Conservation (phyloP, 805 yeast species). For the Naumovozyma baii region DNA sequence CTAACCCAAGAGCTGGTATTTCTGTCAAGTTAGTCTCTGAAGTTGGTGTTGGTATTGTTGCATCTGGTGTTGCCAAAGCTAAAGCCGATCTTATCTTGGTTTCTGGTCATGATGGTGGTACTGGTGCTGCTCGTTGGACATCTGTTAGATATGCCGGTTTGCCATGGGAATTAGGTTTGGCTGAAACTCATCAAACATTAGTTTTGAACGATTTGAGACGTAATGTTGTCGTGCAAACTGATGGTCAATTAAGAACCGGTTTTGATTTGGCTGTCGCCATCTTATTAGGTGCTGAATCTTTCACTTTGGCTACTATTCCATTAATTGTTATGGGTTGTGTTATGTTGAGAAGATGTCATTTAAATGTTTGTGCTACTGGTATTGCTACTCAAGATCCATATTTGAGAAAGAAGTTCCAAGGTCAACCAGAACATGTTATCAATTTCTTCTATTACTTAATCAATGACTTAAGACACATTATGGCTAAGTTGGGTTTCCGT, state of each 20-base stretch:
- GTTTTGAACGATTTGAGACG: conserved; percentile 95
- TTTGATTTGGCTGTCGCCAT: conserved; percentile 95
- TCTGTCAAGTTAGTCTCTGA: conserved; percentile 95
- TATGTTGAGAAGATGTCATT: conserved; percentile 90
- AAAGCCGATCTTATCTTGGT: conserved; percentile 94
- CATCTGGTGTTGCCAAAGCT: conserved; percentile 98
- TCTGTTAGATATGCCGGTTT: conserved; percentile 95
- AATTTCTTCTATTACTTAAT: conserved; percentile 94
- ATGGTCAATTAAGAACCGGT: conserved; percentile 95
- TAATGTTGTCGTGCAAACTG: conserved; percentile 92
- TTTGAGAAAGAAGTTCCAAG: conserved; percentile 81
- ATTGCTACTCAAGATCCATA: conserved; percentile 97
- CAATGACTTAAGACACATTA: conserved; percentile 80
- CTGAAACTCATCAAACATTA: conserved; percentile 95
- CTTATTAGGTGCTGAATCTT: conserved; percentile 94
- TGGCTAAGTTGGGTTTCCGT: conserved; percentile 94
- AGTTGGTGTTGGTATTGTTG: conserved; percentile 98
- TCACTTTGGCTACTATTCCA: conserved; percentile 97
- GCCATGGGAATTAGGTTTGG: conserved; percentile 98
- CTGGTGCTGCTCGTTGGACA: conserved; percentile 98
- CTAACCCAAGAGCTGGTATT: conserved; percentile 94
- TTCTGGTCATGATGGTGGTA: conserved; percentile 99
- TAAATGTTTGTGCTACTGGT: conserved; percentile 95
- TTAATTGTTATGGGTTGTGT: conserved; percentile 96
- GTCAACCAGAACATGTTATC: conserved; percentile 97